phyloP scores from a whole-genome alignment of 768 basidiomycete genomes.

The Brasilioporus rufonigricans region DNA sequence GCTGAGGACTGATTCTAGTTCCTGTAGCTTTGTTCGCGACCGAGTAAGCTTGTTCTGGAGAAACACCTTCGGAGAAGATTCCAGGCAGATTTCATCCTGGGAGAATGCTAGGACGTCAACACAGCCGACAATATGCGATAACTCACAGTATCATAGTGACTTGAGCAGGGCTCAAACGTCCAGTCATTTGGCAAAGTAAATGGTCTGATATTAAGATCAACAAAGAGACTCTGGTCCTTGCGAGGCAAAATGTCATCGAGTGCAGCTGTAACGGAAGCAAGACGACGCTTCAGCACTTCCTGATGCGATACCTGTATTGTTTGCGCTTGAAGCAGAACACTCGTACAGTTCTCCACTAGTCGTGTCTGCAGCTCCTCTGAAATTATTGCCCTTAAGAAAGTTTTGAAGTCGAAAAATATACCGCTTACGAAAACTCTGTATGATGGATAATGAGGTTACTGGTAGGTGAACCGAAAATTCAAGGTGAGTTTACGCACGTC shows the following conservation, averaged over 20 bases:
- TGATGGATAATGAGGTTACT: constrained; percentile 26
- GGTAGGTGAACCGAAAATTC: constrained; percentile 4
- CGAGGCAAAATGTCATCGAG: constrained; percentile 52
- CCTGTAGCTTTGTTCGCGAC: constrained; percentile 59
- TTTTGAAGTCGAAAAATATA: neutral
- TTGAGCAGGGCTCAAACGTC: constrained; percentile 71
- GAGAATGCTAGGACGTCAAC: constrained; percentile 1
- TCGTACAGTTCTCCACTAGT: constrained; percentile 53
- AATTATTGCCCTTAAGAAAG: neutral
- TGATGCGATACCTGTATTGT: constrained; percentile 57
- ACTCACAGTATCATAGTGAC: constrained; percentile 74
- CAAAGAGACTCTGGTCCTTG: constrained; percentile 69
- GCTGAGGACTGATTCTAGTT: constrained; percentile 55
- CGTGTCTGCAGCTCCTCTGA: constrained; percentile 72
- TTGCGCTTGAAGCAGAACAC: constrained; percentile 59
- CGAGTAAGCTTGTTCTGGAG: constrained; percentile 74
- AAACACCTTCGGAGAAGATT: constrained; percentile 69
- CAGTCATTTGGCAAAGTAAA: constrained; percentile 67
- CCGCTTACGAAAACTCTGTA: constrained; percentile 65
- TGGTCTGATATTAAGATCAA: constrained; percentile 65
- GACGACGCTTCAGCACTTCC: constrained; percentile 51
- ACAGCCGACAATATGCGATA: neutral
- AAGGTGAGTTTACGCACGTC: constrained; percentile 67
- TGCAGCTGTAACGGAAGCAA: constrained; percentile 44
- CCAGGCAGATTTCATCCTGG: constrained; percentile 52